Conservation (phyloP, 495 filamentous ascomycete genomes). For the Rostrohypoxylon terebratum region DNA sequence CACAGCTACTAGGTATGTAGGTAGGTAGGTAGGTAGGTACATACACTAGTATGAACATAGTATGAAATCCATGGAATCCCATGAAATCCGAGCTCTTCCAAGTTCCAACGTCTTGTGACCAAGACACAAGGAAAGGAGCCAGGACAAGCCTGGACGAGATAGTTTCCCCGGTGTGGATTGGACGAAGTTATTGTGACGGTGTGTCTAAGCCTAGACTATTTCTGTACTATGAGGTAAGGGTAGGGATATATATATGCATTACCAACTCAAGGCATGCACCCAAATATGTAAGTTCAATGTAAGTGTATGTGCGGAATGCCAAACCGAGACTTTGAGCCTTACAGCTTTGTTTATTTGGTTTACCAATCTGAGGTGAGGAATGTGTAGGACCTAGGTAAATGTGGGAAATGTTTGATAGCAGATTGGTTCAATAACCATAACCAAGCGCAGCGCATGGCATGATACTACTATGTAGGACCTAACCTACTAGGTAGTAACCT, state of each 20-base stretch:
- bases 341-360: background rate
- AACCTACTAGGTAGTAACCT: no score
- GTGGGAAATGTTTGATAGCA: background rate
- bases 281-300: background rate
- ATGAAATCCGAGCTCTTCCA: conserved; percentile 27
- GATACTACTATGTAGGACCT: background rate
- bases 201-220: conserved; percentile 24
- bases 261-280: background rate
- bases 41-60: background rate
- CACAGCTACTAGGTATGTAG: no score
- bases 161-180: conserved; percentile 1
- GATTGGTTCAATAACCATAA: background rate
- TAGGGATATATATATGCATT: conserved; percentile 2
- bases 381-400: no score
- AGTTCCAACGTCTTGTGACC: conserved; percentile 36
- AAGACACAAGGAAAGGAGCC: conserved; percentile 25
- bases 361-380: conserved; percentile 11
- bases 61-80: background rate
- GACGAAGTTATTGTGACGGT: conserved; percentile 30
- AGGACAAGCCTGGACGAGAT: background rate
- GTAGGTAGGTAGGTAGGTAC: no score
- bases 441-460: background rate
- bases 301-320: background rate
- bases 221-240: conserved; percentile 24
- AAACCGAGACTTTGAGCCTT: background rate